Percentiles rank a stretch among this genome's conserved stretches.
phyloP scores from a whole-genome alignment of 805 yeast species.

The Metschnikowia vanudenii region DNA sequence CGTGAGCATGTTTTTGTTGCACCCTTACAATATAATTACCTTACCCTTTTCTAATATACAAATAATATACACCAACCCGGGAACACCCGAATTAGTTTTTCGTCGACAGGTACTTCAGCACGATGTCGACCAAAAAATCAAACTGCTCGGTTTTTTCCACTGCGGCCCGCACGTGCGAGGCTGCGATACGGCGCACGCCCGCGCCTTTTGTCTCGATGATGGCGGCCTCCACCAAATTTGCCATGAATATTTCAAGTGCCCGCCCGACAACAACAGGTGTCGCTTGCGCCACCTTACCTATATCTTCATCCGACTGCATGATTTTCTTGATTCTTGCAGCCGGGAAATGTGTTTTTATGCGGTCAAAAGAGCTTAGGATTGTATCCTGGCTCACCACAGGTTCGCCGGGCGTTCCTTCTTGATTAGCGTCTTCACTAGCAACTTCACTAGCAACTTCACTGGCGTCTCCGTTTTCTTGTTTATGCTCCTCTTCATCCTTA shows the following conservation, averaged over 20 bases:
- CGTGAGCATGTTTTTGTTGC: not conserved
- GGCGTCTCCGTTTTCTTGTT: not conserved
- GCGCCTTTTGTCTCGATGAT: slow-evolving; percentile 70
- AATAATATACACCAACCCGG: slow-evolving; percentile 16
- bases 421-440: too few relatives aligned
- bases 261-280: slow-evolving; percentile 98
- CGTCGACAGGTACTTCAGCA: slow-evolving; percentile 56
- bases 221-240: slow-evolving; percentile 82
- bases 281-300: slow-evolving; percentile 97
- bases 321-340: slow-evolving; percentile 93
- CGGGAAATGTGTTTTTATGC: slow-evolving; percentile 79
- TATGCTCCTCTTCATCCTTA: slow-evolving; percentile 6
- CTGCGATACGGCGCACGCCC: slow-evolving; percentile 78
- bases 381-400: slow-evolving; percentile 31
- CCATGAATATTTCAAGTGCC: slow-evolving; percentile 88
- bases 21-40: not conserved
- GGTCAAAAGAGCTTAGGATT: slow-evolving; percentile 39
- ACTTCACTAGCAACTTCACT: not conserved
- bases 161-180: slow-evolving; percentile 80
- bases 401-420: not conserved
- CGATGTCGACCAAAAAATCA: slow-evolving; percentile 83
- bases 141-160: slow-evolving; percentile 84
- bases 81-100: slow-evolving; percentile 16
- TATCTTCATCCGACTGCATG: slow-evolving; percentile 98
- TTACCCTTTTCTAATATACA: slow-evolving; percentile 17